A percentile compares a stretch with the other conserved stretches of the same genome.
Evolutionary conservation across 1,139 yeast genomes (phyloP).

Genomic region (Geotrichum aggregatum): DNA sequence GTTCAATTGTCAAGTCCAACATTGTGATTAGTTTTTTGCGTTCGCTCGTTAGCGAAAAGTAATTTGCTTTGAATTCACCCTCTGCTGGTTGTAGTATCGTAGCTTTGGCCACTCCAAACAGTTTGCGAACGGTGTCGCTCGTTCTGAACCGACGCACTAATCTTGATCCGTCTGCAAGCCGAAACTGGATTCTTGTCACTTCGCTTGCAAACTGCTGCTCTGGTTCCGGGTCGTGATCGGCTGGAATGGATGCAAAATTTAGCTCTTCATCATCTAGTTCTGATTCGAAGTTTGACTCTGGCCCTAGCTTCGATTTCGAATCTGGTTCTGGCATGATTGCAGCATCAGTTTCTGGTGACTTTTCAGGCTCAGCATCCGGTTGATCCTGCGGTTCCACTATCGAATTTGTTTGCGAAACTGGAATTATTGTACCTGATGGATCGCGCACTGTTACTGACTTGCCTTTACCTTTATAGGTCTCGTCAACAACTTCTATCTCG

Average conservation of each 20-base stretch:
- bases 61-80: constrained; percentile 46
- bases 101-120: constrained; percentile 57
- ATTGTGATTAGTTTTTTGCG: constrained; percentile 55
- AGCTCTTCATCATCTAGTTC: constrained; percentile 32
- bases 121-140: constrained; percentile 54
- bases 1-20: constrained; percentile 58
- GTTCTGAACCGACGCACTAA: constrained; percentile 66
- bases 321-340: background rate
- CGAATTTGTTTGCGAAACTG: background rate
- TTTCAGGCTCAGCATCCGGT: no score
- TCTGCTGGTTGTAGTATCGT: constrained; percentile 32
- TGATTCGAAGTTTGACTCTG: constrained; percentile 8
- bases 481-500: constrained; percentile 18
- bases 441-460: constrained; percentile 1
- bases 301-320: background rate
- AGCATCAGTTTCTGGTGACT: no score
- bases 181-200: constrained; percentile 79
- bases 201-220: constrained; percentile 37
- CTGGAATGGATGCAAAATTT: constrained; percentile 45
- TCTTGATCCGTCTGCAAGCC: constrained; percentile 83
- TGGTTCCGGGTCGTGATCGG: constrained; percentile 60
- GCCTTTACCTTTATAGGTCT: background rate
- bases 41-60: constrained; percentile 58
- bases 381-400: background rate
- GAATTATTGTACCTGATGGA: background rate